These are phyloP conservation scores for Dendrostoma leiphaemia DNA, from an alignment of 2,329 filamentous ascomycete species.

Conservation along the genomic window DNA sequence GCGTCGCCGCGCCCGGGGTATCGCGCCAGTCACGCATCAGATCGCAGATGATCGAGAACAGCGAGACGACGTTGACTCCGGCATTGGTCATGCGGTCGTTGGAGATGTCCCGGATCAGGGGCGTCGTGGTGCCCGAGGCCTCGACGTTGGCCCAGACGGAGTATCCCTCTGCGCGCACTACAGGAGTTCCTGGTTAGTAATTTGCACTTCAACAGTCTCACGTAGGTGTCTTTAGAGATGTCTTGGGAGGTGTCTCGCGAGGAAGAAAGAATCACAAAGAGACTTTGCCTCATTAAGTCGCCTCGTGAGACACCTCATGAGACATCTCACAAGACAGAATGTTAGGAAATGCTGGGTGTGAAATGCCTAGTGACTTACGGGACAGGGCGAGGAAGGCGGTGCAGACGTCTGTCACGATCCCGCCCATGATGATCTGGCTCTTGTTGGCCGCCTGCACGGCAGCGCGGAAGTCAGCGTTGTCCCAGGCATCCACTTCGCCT, in stretches of 20 bases:
- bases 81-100: slow-evolving; percentile 66
- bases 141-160: slow-evolving; percentile 73
- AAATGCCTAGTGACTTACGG: no score
- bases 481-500: slow-evolving; percentile 76
- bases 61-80: slow-evolving; percentile 61
- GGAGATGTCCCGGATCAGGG: slow-evolving; percentile 59
- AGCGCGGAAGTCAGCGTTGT: slow-evolving; percentile 65
- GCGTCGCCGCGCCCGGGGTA: slow-evolving; percentile 48
- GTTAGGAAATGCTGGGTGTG: no score
- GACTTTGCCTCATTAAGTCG: no score
- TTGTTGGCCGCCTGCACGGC: slow-evolving; percentile 65
- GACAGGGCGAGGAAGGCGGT: slow-evolving; percentile 73
- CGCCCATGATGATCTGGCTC: slow-evolving; percentile 69
- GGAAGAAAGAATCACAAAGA: no score
- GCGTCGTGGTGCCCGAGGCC: slow-evolving; percentile 64
- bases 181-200: no score
- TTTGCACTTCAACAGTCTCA: no score
- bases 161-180: slow-evolving; percentile 69
- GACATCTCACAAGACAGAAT: no score
- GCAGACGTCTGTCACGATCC: slow-evolving; percentile 75
- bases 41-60: slow-evolving; percentile 65
- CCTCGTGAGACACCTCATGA: no score
- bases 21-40: slow-evolving; percentile 70
- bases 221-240: no score
- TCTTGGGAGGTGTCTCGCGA: no score